Percentiles rank a stretch among this genome's conserved stretches.
Evolutionary conservation across 805 yeast genomes (phyloP).

Genomic region (Cyberlindnera samutprakarnensis): DNA sequence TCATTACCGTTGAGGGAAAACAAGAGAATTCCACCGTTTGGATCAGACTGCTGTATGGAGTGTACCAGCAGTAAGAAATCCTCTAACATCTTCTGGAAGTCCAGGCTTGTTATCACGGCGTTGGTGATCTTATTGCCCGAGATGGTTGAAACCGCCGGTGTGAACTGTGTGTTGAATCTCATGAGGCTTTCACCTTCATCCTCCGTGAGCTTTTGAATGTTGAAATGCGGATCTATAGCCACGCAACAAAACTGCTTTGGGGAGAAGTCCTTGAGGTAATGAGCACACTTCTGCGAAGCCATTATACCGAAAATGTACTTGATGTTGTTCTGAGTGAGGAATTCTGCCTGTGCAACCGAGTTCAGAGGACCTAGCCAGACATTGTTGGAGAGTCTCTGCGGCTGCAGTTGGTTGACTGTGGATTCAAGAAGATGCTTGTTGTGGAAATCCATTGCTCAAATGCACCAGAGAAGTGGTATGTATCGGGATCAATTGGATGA

Average conservation of each 20-base stretch:
- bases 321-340: slow-evolving; percentile 32
- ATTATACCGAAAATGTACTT: slow-evolving; percentile 30
- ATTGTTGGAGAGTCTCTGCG: slow-evolving; percentile 34
- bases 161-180: slow-evolving; percentile 22
- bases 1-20: slow-evolving; percentile 24
- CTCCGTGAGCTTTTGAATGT: slow-evolving; percentile 21
- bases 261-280: slow-evolving; percentile 22
- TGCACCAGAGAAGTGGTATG: too few relatives aligned
- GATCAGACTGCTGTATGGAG: slow-evolving; percentile 16
- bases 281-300: slow-evolving; percentile 26
- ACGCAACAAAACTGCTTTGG: slow-evolving; percentile 23
- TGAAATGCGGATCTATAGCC: slow-evolving; percentile 28
- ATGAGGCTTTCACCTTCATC: slow-evolving; percentile 20
- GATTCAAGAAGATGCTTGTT: slow-evolving; percentile 20
- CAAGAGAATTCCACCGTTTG: slow-evolving; percentile 19
- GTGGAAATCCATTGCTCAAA: slow-evolving; percentile 15
- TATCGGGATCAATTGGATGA: not conserved
- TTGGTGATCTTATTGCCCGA: slow-evolving; percentile 17
- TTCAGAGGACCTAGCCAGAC: slow-evolving; percentile 42
- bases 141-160: slow-evolving; percentile 12
- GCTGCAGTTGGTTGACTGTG: slow-evolving; percentile 24
- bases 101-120: slow-evolving; percentile 19
- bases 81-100: slow-evolving; percentile 18
- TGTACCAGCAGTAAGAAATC: slow-evolving; percentile 17
- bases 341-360: slow-evolving; percentile 30